Conservation (phyloP, 2,329 filamentous ascomycete genomes). For the Ilyonectria sp. region DNA sequence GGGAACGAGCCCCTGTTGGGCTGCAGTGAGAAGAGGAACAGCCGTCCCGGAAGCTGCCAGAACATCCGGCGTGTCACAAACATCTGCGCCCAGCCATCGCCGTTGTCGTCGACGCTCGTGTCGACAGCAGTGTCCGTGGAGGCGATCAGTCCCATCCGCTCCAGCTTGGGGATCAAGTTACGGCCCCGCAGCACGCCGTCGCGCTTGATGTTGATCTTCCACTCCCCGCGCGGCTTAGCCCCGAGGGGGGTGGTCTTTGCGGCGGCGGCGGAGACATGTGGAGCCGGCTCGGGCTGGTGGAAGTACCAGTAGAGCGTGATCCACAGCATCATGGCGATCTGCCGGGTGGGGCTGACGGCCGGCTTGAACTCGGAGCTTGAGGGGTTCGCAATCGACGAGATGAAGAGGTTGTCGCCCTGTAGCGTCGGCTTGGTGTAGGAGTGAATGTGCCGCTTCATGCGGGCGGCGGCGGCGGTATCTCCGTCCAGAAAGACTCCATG, state of each 20-base stretch:
- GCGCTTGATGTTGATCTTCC: constrained; percentile 86
- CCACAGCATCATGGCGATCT: constrained; percentile 98
- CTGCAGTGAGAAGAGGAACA: constrained; percentile 89
- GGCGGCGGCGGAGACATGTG: constrained; percentile 73
- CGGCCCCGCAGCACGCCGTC: constrained; percentile 91
- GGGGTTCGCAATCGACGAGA: constrained; percentile 91
- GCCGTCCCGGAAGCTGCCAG: constrained; percentile 90
- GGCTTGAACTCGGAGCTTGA: constrained; percentile 85
- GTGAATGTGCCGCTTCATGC: constrained; percentile 43
- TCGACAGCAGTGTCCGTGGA: constrained; percentile 84
- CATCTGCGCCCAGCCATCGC: constrained; percentile 82
- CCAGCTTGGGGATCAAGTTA: constrained; percentile 89
- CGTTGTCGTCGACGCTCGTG: constrained; percentile 71
- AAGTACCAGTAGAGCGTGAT: constrained; percentile 98
- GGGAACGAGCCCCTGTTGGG: constrained; percentile 66
- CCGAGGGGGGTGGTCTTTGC: constrained; percentile 76
- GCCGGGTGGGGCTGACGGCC: constrained; percentile 83
- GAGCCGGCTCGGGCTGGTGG: constrained; percentile 83
- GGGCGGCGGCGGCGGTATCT: neutral
- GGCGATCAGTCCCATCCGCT: constrained; percentile 90
- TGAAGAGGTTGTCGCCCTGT: constrained; percentile 86
- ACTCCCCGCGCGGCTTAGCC: constrained; percentile 86
- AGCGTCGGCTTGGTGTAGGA: constrained; percentile 81
- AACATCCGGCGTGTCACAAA: constrained; percentile 87
- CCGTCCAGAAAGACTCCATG: constrained; percentile 41